Conservation (phyloP, 768 basidiomycete species). For the Podaxis mareebaensis region DNA sequence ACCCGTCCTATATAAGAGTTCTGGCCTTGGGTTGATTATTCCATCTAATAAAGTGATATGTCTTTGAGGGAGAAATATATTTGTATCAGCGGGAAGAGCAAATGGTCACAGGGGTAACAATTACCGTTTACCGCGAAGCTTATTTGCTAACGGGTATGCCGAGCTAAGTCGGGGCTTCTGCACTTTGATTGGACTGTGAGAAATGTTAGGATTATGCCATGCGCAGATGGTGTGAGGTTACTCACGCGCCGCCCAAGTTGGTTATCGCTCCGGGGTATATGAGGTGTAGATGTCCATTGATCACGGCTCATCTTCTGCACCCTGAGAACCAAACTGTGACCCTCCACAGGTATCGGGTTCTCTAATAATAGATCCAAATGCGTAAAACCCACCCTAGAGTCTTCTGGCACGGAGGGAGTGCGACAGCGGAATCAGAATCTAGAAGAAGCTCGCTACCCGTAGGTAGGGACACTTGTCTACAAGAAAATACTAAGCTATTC, state of each 20-base stretch:
- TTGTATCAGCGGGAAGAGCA: background rate
- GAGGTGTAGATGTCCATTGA: background rate
- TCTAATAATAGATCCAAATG: background rate
- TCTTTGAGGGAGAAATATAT: background rate
- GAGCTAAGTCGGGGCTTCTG: background rate
- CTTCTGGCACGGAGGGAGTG: background rate
- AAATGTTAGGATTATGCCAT: conserved; percentile 2
- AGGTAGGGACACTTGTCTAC: conserved; percentile 6
- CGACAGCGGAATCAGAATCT: background rate
- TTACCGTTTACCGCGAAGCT: conserved; percentile 10
- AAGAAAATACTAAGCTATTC: background rate
- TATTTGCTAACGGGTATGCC: conserved; percentile 8
- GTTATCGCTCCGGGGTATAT: background rate
- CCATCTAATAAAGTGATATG: background rate
- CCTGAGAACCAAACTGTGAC: background rate
- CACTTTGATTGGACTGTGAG: conserved; percentile 6
- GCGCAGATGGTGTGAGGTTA: background rate
- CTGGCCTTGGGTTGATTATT: background rate
- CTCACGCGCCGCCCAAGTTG: background rate
- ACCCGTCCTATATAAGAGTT: background rate
- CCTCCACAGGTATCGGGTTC: background rate
- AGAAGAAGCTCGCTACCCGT: conserved; percentile 1
- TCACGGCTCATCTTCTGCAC: conserved; percentile 1
- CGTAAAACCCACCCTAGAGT: background rate
- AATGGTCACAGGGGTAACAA: background rate